These are phyloP conservation scores for Prunus armeniaca DNA, from an alignment of 306 rosid genomes.

Conservation along the genomic window DNA sequence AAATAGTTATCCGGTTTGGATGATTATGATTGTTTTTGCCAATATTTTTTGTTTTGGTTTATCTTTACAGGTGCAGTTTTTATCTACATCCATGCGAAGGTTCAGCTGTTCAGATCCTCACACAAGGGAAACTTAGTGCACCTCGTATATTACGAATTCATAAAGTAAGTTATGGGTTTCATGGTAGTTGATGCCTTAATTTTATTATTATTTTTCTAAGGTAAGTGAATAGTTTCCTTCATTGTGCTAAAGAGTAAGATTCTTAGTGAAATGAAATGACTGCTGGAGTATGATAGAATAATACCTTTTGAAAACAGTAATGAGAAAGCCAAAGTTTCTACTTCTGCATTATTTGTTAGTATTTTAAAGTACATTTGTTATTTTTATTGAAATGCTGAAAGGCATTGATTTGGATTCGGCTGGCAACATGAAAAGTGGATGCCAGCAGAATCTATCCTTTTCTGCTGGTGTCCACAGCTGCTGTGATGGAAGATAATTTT, in stretches of 20 bases:
- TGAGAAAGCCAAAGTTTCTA: too few relatives aligned
- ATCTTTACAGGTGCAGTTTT: constrained; percentile 81
- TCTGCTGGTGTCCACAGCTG: background rate
- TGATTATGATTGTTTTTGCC: background rate
- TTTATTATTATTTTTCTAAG: background rate
- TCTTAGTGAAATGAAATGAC: background rate
- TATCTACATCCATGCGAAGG: constrained; percentile 96
- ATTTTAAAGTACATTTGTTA: too few relatives aligned
- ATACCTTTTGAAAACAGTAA: background rate
- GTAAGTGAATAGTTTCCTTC: background rate
- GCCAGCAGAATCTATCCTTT: background rate
- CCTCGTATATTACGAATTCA: constrained; percentile 95
- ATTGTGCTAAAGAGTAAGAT: background rate
- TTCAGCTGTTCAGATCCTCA: constrained; percentile 77
- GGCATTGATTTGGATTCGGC: background rate
- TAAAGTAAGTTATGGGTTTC: constrained; percentile 56
- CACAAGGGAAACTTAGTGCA: constrained; percentile 97
- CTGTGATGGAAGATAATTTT: background rate
- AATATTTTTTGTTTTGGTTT: background rate
- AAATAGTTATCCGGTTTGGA: background rate
- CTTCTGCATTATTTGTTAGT: too few relatives aligned
- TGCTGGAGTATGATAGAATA: background rate
- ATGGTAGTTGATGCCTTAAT: constrained; percentile 6
- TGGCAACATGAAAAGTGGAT: background rate
- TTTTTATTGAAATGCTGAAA: background rate